These are phyloP conservation scores for Xerocomus amazonicus DNA, from an alignment of 1,284 basidiomycete species.

Conservation along the genomic window DNA sequence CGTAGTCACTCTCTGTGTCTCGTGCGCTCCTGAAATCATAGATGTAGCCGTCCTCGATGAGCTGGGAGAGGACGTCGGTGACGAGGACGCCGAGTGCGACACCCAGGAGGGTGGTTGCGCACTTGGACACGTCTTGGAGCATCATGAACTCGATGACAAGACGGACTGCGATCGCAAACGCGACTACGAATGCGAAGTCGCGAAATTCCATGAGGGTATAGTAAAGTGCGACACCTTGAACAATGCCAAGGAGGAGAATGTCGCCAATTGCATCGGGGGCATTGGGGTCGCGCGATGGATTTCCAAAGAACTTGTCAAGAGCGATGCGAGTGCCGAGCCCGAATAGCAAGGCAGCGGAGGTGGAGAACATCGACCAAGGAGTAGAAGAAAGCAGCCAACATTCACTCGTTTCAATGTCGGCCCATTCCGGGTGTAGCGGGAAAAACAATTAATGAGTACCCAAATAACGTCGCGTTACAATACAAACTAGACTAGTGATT, in stretches of 20 bases:
- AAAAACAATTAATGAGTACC: too few relatives aligned
- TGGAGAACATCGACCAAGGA: constrained; percentile 39
- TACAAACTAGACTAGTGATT: constrained; percentile 33
- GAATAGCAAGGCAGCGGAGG: constrained; percentile 43
- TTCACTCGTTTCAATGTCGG: constrained; percentile 14
- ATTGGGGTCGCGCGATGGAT: constrained; percentile 35
- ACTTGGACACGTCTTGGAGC: constrained; percentile 48
- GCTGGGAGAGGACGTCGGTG: constrained; percentile 62
- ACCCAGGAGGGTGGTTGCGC: constrained; percentile 57
- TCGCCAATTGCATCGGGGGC: constrained; percentile 46
- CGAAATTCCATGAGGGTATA: constrained; percentile 55
- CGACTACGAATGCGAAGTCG: constrained; percentile 52
- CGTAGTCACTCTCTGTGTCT: constrained; percentile 25
- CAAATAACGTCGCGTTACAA: constrained; percentile 4
- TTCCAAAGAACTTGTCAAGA: constrained; percentile 51
- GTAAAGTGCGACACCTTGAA: constrained; percentile 72
- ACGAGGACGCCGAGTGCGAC: constrained; percentile 59
- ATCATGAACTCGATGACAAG: constrained; percentile 57
- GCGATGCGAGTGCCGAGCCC: constrained; percentile 67
- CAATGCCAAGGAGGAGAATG: constrained; percentile 62
- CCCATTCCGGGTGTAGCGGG: constrained; percentile 25
- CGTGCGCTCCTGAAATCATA: constrained; percentile 15
- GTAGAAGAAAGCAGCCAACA: constrained; percentile 20
- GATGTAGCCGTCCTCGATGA: constrained; percentile 47
- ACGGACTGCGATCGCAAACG: constrained; percentile 54